Percentiles rank a stretch among this genome's conserved stretches.
Evolutionary conservation across 805 yeast genomes (phyloP).

Genomic region (Jamesozyma jinghongensis): DNA sequence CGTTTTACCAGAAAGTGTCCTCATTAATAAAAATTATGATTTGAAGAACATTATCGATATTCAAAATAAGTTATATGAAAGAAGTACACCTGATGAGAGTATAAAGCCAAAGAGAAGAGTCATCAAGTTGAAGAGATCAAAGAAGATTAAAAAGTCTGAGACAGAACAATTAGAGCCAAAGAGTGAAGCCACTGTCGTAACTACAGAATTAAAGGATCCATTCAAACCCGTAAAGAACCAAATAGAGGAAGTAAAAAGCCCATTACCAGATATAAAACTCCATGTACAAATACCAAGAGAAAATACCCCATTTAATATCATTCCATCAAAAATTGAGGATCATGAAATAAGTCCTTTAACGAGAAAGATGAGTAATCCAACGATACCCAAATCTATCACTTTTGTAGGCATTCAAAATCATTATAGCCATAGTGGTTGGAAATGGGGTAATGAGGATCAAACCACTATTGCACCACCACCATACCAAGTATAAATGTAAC

Average conservation of each 20-base stretch:
- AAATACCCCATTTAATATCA: no score
- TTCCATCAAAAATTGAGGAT: no score
- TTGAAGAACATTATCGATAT: slow-evolving; percentile 24
- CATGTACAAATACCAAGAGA: no score
- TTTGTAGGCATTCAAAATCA: slow-evolving; percentile 5
- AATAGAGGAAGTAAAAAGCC: no score
- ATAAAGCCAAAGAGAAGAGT: slow-evolving; percentile 22
- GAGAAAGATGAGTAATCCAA: slow-evolving; percentile 3
- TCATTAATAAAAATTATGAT: slow-evolving; percentile 18
- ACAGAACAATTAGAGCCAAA: no score
- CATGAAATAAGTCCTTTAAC: neutral
- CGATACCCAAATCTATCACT: slow-evolving; percentile 1
- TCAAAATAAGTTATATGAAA: slow-evolving; percentile 27
- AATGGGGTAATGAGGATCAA: slow-evolving; percentile 26
- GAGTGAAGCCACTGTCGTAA: no score
- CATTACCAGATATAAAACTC: no score
- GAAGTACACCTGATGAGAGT: slow-evolving; percentile 21
- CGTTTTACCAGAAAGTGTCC: slow-evolving; percentile 18
- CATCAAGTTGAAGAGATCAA: slow-evolving; percentile 13
- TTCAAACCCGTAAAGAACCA: no score
- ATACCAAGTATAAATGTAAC: slow-evolving; percentile 6
- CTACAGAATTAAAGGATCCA: no score
- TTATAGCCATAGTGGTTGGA: slow-evolving; percentile 6
- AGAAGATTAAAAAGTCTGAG: neutral
- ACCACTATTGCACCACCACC: slow-evolving; percentile 20